Percentiles rank a stretch among this genome's conserved stretches.
These are phyloP conservation scores for Penicillium taxi DNA, from an alignment of 495 filamentous ascomycete species.

Conservation along the genomic window DNA sequence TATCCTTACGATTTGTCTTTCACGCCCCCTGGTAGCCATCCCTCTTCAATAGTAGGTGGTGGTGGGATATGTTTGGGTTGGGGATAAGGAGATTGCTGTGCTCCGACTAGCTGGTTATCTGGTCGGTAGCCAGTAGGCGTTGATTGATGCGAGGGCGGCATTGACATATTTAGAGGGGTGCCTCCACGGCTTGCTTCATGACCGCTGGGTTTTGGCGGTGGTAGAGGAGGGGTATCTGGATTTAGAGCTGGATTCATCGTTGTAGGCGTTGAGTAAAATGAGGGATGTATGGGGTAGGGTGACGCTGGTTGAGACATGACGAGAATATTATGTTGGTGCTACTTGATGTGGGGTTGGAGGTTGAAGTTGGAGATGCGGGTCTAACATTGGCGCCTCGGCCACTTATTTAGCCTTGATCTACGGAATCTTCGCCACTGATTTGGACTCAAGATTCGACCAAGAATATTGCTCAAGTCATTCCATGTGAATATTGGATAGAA, in stretches of 20 bases:
- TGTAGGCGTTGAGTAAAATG: conserved; percentile 18
- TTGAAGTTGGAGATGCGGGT: conserved; percentile 10
- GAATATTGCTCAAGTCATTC: no score
- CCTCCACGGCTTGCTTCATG: conserved; percentile 61
- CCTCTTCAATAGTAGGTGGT: conserved; percentile 35
- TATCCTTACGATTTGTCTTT: conserved; percentile 65
- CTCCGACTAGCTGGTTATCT: conserved; percentile 12
- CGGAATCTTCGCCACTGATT: no score
- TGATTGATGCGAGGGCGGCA: conserved; percentile 25
- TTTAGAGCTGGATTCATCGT: conserved; percentile 29
- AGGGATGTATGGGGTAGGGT: conserved; percentile 14
- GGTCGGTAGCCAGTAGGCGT: conserved; percentile 19
- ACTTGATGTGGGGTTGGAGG: conserved; percentile 11
- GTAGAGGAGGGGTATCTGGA: conserved; percentile 54
- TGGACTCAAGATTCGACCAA: no score
- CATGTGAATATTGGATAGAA: no score
- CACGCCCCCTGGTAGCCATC: conserved; percentile 62
- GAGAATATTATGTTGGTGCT: neutral
- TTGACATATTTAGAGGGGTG: conserved; percentile 43
- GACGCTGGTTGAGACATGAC: conserved; percentile 26
- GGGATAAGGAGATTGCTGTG: conserved; percentile 10
- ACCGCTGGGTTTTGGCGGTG: conserved; percentile 63
- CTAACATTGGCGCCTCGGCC: conserved; percentile 11
- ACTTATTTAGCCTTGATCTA: no score
- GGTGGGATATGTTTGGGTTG: conserved; percentile 17